These are phyloP conservation scores for Backusella tuberculispora DNA, from an alignment of 192 early-diverging fungal species.

Conservation along the genomic window DNA sequence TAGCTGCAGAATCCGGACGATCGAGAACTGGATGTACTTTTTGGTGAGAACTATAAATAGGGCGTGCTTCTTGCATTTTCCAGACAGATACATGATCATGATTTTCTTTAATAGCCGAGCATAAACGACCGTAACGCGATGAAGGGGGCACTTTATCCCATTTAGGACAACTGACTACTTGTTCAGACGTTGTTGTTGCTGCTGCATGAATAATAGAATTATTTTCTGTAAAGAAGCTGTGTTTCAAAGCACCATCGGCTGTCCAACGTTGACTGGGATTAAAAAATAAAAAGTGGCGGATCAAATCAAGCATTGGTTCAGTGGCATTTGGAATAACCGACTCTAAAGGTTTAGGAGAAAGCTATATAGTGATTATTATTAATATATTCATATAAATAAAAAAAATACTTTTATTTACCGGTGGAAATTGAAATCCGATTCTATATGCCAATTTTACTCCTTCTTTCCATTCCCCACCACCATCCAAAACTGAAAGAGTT, in stretches of 20 bases:
- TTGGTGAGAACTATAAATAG: conserved; percentile 21
- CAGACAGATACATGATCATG: not conserved
- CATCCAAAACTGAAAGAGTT: not conserved
- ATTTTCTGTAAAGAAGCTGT: conserved; percentile 57
- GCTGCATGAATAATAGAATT: not conserved
- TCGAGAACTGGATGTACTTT: conserved; percentile 18
- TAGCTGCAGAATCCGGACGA: not conserved
- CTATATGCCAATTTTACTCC: conserved; percentile 68
- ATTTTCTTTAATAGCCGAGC: not conserved
- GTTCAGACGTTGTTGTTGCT: not conserved
- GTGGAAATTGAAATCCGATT: conserved; percentile 67
- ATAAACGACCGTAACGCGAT: not conserved
- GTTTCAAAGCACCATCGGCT: conserved; percentile 69
- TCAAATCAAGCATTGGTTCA: conserved; percentile 51
- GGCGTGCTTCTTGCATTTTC: not conserved
- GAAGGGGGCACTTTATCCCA: not conserved
- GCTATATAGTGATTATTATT: not conserved
- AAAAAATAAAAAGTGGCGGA: conserved; percentile 76
- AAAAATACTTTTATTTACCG: conserved; percentile 33
- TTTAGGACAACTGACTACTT: not conserved
- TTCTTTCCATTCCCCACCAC: conserved; percentile 72
- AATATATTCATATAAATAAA: not conserved
- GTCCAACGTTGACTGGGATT: conserved; percentile 79
- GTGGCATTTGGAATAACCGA: conserved; percentile 8
- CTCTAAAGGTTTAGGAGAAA: conserved; percentile 3